These are phyloP conservation scores for Leccinum griseonigrum DNA, from an alignment of 1,284 basidiomycete genomes.

Conservation along the genomic window DNA sequence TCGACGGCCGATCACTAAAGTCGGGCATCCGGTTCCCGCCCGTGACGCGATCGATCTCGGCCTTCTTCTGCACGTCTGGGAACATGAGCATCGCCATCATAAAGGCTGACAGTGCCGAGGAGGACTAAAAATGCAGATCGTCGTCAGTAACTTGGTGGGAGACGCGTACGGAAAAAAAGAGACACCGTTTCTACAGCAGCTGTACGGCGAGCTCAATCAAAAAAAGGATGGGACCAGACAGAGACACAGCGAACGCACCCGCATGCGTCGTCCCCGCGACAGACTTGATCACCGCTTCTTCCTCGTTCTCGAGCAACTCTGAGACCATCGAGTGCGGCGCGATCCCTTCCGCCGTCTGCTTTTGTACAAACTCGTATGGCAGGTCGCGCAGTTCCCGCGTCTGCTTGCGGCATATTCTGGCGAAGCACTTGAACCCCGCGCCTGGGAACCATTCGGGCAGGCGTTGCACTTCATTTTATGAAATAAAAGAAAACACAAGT, in stretches of 20 bases:
- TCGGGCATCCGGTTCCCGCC: slow-evolving; percentile 8
- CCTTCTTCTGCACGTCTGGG: slow-evolving; percentile 23
- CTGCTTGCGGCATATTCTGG: slow-evolving; percentile 16
- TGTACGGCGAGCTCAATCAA: not conserved
- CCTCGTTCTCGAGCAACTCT: slow-evolving; percentile 24
- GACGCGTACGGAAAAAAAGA: not conserved
- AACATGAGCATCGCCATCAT: slow-evolving; percentile 29
- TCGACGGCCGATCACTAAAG: slow-evolving; percentile 16
- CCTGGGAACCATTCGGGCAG: slow-evolving; percentile 34
- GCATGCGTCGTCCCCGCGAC: slow-evolving; percentile 25
- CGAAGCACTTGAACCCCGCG: slow-evolving; percentile 27
- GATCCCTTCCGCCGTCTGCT: slow-evolving; percentile 19
- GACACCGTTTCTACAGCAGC: slow-evolving; percentile 18
- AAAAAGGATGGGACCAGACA: too few relatives aligned
- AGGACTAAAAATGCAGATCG: slow-evolving; percentile 13
- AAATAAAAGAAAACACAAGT: not conserved
- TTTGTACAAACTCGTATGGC: slow-evolving; percentile 26
- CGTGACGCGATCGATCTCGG: slow-evolving; percentile 18
- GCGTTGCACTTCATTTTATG: slow-evolving; percentile 12
- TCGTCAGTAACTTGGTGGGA: not conserved
- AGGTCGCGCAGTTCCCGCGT: slow-evolving; percentile 23
- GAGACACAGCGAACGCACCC: not conserved
- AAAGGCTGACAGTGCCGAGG: slow-evolving; percentile 20
- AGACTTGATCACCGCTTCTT: slow-evolving; percentile 27
- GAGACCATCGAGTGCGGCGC: slow-evolving; percentile 21